Conservation (phyloP, 2,329 filamentous ascomycete genomes). For the Trichoderma koningii region DNA sequence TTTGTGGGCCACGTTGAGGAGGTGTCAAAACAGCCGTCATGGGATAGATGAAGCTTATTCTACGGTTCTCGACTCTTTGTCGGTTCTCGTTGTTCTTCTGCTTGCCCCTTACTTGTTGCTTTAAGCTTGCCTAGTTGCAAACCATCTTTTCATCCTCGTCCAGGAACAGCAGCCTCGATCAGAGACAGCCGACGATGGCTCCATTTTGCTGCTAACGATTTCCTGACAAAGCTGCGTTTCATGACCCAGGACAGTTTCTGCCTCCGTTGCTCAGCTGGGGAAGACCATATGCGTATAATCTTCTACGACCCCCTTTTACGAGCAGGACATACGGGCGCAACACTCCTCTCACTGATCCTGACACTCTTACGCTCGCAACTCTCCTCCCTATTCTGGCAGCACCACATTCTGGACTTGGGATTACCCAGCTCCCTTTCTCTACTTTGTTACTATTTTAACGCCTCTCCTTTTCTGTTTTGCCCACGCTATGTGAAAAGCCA, state of each 20-base stretch:
- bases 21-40: not conserved
- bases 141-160: not conserved
- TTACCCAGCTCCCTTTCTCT: not conserved
- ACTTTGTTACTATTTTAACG: not conserved
- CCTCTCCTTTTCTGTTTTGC: not conserved
- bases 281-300: not conserved
- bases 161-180: not conserved
- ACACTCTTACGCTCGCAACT: not conserved
- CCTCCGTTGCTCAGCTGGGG: not conserved
- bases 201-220: not conserved
- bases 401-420: not conserved
- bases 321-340: not conserved
- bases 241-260: not conserved
- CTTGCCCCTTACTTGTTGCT: not conserved
- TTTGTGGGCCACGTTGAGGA: not conserved
- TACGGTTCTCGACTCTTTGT: not conserved
- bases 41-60: not conserved
- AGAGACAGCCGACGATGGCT: conserved; percentile 1
- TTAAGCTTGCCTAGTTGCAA: conserved; percentile 13
- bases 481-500: not conserved
- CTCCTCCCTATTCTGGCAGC: conserved; percentile 1
- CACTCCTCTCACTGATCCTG: not conserved
- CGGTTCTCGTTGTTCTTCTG: too few species aligned
- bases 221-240: conserved; percentile 4
- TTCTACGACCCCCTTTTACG: not conserved